Percentiles rank a stretch among this genome's conserved stretches.
Evolutionary conservation across 179 eudicot genomes (phyloP).

Genomic region (Drosera spatulata): DNA sequence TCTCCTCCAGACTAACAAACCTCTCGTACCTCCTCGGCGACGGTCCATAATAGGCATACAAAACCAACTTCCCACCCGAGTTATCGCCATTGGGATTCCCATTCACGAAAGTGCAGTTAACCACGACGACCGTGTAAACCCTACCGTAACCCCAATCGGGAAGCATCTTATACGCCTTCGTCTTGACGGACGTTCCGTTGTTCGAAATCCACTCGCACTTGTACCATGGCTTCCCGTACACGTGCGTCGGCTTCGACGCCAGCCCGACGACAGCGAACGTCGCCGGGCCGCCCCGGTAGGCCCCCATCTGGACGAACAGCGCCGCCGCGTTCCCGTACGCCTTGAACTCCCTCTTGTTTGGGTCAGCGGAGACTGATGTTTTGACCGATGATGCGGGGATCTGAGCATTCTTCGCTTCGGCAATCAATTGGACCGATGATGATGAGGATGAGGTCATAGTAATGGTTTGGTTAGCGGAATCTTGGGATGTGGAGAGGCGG

Average conservation of each 20-base stretch:
- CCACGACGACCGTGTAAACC: constrained; percentile 50
- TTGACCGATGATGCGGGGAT: neutral
- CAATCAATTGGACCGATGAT: neutral
- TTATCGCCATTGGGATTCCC: constrained; percentile 22
- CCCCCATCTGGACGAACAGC: constrained; percentile 30
- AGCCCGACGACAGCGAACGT: constrained; percentile 36
- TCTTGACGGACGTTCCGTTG: constrained; percentile 4
- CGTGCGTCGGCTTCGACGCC: constrained; percentile 48
- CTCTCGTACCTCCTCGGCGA: constrained; percentile 31
- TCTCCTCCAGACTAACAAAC: constrained; percentile 38
- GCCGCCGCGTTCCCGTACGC: constrained; percentile 40
- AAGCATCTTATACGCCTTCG: constrained; percentile 38
- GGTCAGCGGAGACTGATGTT: constrained; percentile 2
- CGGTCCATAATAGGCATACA: constrained; percentile 40
- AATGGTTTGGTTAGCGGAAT: neutral
- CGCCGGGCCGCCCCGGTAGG: constrained; percentile 28
- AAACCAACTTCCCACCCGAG: constrained; percentile 30
- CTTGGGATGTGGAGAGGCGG: neutral
- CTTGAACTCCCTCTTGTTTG: constrained; percentile 21
- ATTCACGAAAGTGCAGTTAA: constrained; percentile 35
- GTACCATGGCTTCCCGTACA: constrained; percentile 34
- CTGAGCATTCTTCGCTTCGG: neutral
- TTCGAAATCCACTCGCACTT: constrained; percentile 40
- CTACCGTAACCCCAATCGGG: constrained; percentile 75
- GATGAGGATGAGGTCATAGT: neutral